Conservation (phyloP, 1,284 basidiomycete genomes). For the Fomitopsis palustris region DNA sequence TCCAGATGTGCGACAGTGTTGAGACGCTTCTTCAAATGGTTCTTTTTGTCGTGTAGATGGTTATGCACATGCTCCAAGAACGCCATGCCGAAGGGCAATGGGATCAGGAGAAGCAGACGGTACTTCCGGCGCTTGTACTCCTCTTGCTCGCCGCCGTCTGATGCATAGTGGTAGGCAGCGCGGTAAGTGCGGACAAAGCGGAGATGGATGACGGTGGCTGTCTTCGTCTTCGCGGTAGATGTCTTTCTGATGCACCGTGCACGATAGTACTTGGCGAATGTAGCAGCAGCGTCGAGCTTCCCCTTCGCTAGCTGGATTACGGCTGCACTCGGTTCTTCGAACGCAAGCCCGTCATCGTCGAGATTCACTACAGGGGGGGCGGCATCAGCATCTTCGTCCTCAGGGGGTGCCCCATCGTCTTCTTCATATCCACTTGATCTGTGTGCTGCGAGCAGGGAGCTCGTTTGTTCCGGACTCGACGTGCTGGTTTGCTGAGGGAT, state of each 20-base stretch:
- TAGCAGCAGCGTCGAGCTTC: background rate
- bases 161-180: background rate
- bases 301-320: background rate
- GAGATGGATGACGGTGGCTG: background rate
- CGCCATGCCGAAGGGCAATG: conserved; percentile 44
- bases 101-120: conserved; percentile 42
- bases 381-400: background rate
- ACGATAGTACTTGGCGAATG: background rate
- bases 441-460: background rate
- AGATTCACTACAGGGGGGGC: background rate
- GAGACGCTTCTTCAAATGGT: conserved; percentile 2
- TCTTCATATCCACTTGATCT: background rate
- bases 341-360: background rate
- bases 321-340: background rate
- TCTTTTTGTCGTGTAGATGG: conserved; percentile 30
- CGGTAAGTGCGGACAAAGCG: background rate
- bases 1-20: background rate
- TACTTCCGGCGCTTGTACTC: conserved; percentile 30
- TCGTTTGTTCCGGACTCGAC: background rate
- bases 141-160: conserved; percentile 20
- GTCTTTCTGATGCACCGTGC: background rate
- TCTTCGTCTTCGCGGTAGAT: background rate
- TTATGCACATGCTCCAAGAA: conserved; percentile 37
- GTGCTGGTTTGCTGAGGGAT: no score
- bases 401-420: background rate